phyloP scores from a whole-genome alignment of 148 eudicot species.

The Diospyros lotus region DNA sequence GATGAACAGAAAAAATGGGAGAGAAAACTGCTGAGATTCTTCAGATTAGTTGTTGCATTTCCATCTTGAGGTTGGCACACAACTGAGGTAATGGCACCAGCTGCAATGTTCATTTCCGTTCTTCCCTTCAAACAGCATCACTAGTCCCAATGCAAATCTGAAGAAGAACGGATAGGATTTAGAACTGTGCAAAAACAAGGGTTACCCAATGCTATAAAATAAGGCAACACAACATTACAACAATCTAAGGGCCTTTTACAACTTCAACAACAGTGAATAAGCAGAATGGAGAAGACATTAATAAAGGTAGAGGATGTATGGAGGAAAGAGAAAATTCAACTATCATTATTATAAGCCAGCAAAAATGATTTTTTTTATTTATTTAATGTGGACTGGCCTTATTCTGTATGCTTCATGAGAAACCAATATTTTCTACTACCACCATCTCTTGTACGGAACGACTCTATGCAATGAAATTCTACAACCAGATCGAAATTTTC shows the following conservation, averaged over 20 bases:
- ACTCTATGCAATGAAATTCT: neutral
- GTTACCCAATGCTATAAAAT: too few relatives aligned
- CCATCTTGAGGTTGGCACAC: constrained; percentile 75
- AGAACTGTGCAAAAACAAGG: too few relatives aligned
- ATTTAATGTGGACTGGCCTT: neutral
- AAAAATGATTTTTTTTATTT: neutral
- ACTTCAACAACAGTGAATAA: neutral
- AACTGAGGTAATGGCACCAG: constrained; percentile 78
- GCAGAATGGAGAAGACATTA: neutral
- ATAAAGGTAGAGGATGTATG: neutral
- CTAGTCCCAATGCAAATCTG: constrained; percentile 53
- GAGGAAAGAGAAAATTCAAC: neutral
- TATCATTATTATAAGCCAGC: neutral
- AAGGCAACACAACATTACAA: neutral
- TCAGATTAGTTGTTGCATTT: constrained; percentile 27
- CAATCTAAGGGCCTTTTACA: neutral
- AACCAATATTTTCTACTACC: neutral
- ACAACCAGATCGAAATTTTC: neutral
- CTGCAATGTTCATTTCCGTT: constrained; percentile 56
- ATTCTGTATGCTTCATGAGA: neutral
- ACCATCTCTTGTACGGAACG: neutral
- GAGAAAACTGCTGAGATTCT: neutral
- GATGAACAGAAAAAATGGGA: neutral
- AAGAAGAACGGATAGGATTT: neutral
- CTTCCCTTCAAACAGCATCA: constrained; percentile 60